phyloP scores from a whole-genome alignment of 768 basidiomycete species.

The Auricularia cornea region DNA sequence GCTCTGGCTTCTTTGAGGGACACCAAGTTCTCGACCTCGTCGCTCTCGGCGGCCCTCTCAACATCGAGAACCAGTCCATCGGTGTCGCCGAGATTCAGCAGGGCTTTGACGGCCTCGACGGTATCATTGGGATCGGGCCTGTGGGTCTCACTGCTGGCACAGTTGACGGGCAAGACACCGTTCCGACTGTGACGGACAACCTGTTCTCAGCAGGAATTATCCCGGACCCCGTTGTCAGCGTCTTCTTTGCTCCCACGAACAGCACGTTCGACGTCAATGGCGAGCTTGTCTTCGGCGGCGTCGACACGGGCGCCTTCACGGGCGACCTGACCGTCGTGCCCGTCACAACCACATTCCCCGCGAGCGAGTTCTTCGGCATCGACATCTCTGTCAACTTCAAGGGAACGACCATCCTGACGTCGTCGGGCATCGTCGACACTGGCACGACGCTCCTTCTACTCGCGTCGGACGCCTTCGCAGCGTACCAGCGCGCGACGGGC shows the following conservation, averaged over 20 bases:
- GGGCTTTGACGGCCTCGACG: conserved; percentile 44
- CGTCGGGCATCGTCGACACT: conserved; percentile 43
- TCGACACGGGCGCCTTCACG: conserved; percentile 35
- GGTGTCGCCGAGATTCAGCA: conserved; percentile 41
- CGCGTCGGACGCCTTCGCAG: conserved; percentile 40
- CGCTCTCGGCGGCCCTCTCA: conserved; percentile 21
- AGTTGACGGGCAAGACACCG: conserved; percentile 23
- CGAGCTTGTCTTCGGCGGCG: conserved; percentile 47
- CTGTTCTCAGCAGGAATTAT: conserved; percentile 41
- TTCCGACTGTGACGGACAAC: conserved; percentile 52
- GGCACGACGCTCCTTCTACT: conserved; percentile 33
- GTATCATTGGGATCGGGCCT: conserved; percentile 34
- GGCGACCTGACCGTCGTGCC: conserved; percentile 26
- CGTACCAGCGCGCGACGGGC: conserved; percentile 48
- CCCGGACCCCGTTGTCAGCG: conserved; percentile 36
- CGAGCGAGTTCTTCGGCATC: conserved; percentile 26
- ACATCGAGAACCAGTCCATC: conserved; percentile 40
- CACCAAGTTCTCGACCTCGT: conserved; percentile 11
- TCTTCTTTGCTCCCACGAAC: conserved; percentile 42
- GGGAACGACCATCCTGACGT: conserved; percentile 25
- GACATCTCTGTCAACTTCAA: not conserved
- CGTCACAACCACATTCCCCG: conserved; percentile 41
- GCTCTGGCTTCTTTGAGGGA: conserved; percentile 7
- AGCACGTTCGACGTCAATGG: conserved; percentile 30
- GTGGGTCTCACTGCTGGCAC: conserved; percentile 33